Percentiles rank a stretch among this genome's conserved stretches.
Evolutionary conservation across 106 monocot genomes (phyloP).

Genomic region (Posidonia australis): DNA sequence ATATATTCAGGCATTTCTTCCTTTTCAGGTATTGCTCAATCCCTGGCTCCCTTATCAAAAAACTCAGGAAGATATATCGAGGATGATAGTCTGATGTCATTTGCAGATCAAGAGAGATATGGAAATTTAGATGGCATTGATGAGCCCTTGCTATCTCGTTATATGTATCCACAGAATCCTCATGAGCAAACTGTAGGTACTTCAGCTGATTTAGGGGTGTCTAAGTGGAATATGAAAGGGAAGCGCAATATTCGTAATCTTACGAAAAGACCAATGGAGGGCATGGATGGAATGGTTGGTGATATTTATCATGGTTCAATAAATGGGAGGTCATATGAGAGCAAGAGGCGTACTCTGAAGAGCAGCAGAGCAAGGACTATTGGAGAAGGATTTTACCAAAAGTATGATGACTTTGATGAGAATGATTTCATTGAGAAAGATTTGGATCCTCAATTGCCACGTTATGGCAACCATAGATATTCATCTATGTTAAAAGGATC

Average conservation of each 20-base stretch:
- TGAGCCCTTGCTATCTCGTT: not conserved
- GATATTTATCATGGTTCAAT: slow-evolving; percentile 14
- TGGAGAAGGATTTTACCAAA: slow-evolving; percentile 10
- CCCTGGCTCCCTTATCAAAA: not conserved
- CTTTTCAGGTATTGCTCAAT: not conserved
- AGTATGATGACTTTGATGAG: slow-evolving; percentile 19
- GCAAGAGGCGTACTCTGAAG: slow-evolving; percentile 16
- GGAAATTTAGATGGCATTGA: not conserved
- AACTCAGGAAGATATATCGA: not conserved
- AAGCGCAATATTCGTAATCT: slow-evolving; percentile 67
- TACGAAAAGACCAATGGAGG: slow-evolving; percentile 22
- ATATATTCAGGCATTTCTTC: not conserved
- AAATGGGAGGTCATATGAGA: slow-evolving; percentile 11
- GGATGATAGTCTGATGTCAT: not conserved
- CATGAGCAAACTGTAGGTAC: slow-evolving; percentile 3
- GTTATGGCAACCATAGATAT: slow-evolving; percentile 6
- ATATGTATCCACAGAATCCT: not conserved
- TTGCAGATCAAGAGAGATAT: slow-evolving; percentile 1
- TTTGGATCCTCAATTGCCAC: slow-evolving; percentile 3
- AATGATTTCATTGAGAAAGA: slow-evolving; percentile 15
- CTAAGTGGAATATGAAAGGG: slow-evolving; percentile 91
- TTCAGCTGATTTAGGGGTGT: slow-evolving; percentile 38
- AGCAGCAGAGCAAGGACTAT: slow-evolving; percentile 2
- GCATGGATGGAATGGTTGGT: slow-evolving; percentile 4
- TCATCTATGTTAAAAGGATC: slow-evolving; percentile 9